Conservation (phyloP, 768 basidiomycete genomes). For the Tulasnella calospora region DNA sequence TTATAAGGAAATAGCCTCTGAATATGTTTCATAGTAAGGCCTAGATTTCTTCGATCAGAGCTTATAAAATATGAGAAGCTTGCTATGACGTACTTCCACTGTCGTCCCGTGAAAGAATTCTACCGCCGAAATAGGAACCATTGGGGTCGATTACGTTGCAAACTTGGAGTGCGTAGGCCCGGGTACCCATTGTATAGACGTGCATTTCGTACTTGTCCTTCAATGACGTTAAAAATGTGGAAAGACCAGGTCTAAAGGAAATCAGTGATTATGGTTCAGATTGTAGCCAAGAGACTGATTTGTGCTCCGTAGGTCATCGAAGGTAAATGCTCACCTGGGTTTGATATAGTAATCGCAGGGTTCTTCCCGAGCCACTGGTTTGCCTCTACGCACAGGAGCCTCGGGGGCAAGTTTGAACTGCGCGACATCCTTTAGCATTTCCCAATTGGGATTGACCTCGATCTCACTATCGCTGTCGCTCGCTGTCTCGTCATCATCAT, state of each 20-base stretch:
- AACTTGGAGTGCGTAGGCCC: slow-evolving; percentile 93
- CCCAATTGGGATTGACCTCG: slow-evolving; percentile 87
- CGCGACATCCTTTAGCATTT: slow-evolving; percentile 83
- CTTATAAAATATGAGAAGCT: background rate
- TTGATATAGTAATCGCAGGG: slow-evolving; percentile 98
- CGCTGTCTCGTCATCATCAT: slow-evolving; percentile 42
- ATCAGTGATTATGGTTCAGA: background rate
- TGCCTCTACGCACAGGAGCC: slow-evolving; percentile 36
- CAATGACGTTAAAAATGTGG: slow-evolving; percentile 66
- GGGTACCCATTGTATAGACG: slow-evolving; percentile 99
- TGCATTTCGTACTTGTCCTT: slow-evolving; percentile 93
- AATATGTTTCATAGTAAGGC: slow-evolving; percentile 85
- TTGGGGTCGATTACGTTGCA: slow-evolving; percentile 91
- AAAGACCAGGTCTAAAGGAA: slow-evolving; percentile 66
- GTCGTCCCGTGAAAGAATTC: slow-evolving; percentile 90
- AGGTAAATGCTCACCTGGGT: slow-evolving; percentile 62
- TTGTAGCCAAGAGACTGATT: background rate
- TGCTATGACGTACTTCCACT: slow-evolving; percentile 72
- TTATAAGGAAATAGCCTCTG: slow-evolving; percentile 93
- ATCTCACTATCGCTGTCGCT: slow-evolving; percentile 42
- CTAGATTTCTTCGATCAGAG: slow-evolving; percentile 40
- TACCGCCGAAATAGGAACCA: slow-evolving; percentile 74
- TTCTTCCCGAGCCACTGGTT: slow-evolving; percentile 49
- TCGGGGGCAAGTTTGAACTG: slow-evolving; percentile 87
- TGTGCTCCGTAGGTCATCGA: background rate